These are phyloP conservation scores for Fusarium sp. DNA, from an alignment of 2,329 filamentous ascomycete genomes.

Conservation along the genomic window DNA sequence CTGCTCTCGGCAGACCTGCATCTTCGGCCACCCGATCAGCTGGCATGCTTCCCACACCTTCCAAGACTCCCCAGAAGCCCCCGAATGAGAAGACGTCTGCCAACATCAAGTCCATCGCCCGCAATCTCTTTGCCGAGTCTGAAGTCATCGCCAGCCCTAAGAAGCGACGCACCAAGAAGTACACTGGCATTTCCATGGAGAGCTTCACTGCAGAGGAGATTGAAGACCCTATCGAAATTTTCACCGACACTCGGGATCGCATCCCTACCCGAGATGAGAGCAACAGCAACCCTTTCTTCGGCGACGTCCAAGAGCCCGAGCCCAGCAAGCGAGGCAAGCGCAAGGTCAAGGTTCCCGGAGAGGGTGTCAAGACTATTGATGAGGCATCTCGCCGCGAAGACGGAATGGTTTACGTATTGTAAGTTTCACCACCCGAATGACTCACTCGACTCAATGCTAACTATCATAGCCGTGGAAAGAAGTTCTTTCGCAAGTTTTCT, in stretches of 20 bases:
- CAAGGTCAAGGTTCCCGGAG: constrained; percentile 63
- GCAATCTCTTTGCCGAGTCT: constrained; percentile 68
- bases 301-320: constrained; percentile 51
- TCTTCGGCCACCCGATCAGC: constrained; percentile 47
- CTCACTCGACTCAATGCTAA: constrained; percentile 1
- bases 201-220: constrained; percentile 66
- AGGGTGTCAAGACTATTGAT: constrained; percentile 66
- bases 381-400: constrained; percentile 71
- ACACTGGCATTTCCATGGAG: constrained; percentile 61
- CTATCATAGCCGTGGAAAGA: constrained; percentile 74
- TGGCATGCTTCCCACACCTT: constrained; percentile 76
- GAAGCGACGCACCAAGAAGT: constrained; percentile 65
- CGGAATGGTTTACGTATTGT: constrained; percentile 80
- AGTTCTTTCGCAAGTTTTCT: constrained; percentile 74
- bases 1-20: constrained; percentile 51
- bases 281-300: constrained; percentile 76
- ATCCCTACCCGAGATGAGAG: constrained; percentile 72
- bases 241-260: constrained; percentile 80
- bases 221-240: constrained; percentile 71
- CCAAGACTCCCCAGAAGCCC: constrained; percentile 76
- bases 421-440: constrained; percentile 53
- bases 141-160: constrained; percentile 66
- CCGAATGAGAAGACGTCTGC: constrained; percentile 59
- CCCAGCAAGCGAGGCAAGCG: constrained; percentile 62
- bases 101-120: constrained; percentile 62